Evolutionary conservation across 305 asterid genomes (phyloP).

Genomic region (Solanum hybrid): DNA sequence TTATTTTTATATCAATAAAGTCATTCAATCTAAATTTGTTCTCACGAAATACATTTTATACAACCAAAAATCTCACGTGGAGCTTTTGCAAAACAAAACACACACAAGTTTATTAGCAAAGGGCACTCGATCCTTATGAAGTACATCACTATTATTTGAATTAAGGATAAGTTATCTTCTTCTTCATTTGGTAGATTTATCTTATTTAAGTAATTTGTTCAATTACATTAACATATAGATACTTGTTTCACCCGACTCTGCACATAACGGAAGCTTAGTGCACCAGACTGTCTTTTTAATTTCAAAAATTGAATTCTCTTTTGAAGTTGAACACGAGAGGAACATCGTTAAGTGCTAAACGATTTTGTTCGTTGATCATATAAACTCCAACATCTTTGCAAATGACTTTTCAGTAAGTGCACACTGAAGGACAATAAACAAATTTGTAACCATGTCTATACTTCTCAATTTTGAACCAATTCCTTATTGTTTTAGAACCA

Average conservation of each 20-base stretch:
- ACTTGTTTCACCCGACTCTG: neutral
- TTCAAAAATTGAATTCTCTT: neutral
- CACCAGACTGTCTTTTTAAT: neutral
- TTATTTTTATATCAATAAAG: neutral
- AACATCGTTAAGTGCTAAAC: neutral
- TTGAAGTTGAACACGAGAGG: slow-evolving; percentile 1
- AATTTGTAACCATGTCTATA: too few species aligned
- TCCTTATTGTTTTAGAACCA: too few species aligned
- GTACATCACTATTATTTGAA: neutral
- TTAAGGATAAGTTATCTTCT: neutral
- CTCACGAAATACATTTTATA: neutral
- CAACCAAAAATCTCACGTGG: neutral
- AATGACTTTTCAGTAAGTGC: too few species aligned
- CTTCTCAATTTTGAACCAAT: too few species aligned
- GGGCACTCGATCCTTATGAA: too few species aligned
- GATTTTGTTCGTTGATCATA: neutral
- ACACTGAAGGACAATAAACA: too few species aligned
- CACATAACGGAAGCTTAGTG: neutral
- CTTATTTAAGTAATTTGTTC: neutral
- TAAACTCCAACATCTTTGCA: too few species aligned
- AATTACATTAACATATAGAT: neutral
- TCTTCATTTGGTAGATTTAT: neutral
- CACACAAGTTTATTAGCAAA: neutral
- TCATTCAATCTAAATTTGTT: neutral
- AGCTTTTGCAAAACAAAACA: neutral